A percentile compares a stretch with the other conserved stretches of the same genome.
Conservation (phyloP, 768 basidiomycete genomes). For the Tephrocybe sp. region DNA sequence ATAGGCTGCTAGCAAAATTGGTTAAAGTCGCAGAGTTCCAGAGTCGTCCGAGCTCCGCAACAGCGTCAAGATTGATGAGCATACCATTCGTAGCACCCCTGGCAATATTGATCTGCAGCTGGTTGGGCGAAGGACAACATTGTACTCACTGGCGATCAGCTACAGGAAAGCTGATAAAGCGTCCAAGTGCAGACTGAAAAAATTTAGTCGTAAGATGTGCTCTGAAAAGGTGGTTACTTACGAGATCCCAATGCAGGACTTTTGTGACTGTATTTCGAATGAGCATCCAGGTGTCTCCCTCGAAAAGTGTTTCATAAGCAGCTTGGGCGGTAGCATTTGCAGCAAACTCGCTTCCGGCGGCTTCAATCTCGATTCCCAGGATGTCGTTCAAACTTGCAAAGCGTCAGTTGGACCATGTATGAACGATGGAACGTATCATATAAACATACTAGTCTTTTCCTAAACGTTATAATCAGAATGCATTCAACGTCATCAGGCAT, state of each 20-base stretch:
- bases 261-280: conserved; percentile 53
- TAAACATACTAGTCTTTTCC: conserved; percentile 44
- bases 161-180: conserved; percentile 69
- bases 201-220: conserved; percentile 13
- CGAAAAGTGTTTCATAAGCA: conserved; percentile 38
- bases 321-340: conserved; percentile 39
- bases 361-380: conserved; percentile 57
- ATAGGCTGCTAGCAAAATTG: conserved; percentile 36
- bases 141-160: conserved; percentile 40
- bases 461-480: conserved; percentile 20
- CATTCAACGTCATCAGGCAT: not conserved
- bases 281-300: conserved; percentile 61
- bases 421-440: not conserved
- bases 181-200: conserved; percentile 40
- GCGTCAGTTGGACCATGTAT: not conserved
- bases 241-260: conserved; percentile 71
- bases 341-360: conserved; percentile 56
- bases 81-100: conserved; percentile 54
- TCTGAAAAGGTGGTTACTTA: conserved; percentile 29
- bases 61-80: conserved; percentile 48
- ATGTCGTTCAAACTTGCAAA: conserved; percentile 53
- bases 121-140: conserved; percentile 24
- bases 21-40: conserved; percentile 26
- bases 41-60: conserved; percentile 14
- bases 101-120: not conserved